These are phyloP conservation scores for Cladophialophora chaetospira DNA, from an alignment of 2,329 filamentous ascomycete genomes.

Conservation along the genomic window DNA sequence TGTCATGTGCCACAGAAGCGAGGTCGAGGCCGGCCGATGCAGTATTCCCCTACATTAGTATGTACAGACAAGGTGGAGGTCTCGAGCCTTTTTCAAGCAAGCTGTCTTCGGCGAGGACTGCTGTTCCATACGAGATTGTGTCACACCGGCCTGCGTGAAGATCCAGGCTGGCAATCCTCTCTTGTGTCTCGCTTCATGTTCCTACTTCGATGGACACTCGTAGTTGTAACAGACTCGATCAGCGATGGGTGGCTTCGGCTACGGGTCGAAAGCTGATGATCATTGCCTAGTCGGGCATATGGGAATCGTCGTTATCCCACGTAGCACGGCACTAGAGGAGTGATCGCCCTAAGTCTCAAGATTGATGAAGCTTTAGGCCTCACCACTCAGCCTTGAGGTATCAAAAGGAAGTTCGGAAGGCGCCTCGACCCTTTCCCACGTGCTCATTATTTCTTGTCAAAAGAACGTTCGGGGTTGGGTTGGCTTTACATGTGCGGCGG, in stretches of 20 bases:
- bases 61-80: neutral
- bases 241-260: neutral
- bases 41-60: neutral
- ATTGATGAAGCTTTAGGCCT: neutral
- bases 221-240: neutral
- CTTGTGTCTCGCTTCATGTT: neutral
- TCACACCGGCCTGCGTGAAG: too few species aligned
- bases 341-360: neutral
- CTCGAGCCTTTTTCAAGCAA: neutral
- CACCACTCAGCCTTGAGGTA: neutral
- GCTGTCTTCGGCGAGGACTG: neutral
- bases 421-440: neutral
- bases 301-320: neutral
- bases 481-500: too few species aligned
- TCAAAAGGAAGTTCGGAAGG: neutral
- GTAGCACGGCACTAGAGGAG: conserved; percentile 6
- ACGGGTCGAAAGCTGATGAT: neutral
- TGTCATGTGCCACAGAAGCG: conserved; percentile 6
- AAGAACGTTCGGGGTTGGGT: too few species aligned
- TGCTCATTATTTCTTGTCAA: too few species aligned
- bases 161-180: too few species aligned
- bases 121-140: too few species aligned
- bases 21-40: neutral
- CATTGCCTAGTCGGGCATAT: neutral
- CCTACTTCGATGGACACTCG: neutral